phyloP scores from a whole-genome alignment of 176 grass and related monocot genomes.

The Eragrostis nindensis region DNA sequence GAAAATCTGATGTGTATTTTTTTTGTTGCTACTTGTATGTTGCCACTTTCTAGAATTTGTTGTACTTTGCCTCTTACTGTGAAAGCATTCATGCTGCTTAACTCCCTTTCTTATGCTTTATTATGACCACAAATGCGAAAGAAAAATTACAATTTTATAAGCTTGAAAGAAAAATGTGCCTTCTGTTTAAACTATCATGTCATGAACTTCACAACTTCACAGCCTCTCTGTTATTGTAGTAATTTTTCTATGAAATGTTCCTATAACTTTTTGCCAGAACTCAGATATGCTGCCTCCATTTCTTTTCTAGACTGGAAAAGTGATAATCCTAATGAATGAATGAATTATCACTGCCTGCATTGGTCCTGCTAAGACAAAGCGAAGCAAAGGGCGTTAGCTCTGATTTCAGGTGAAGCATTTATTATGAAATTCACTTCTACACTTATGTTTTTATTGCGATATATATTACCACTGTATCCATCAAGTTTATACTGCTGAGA shows the following conservation, averaged over 20 bases:
- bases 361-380: slow-evolving; percentile 14
- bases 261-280: background rate
- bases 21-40: background rate
- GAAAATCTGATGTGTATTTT: slow-evolving; percentile 7
- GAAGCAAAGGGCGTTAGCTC: background rate
- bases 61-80: slow-evolving; percentile 11
- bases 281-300: slow-evolving; percentile 10
- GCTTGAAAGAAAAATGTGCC: background rate
- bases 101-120: background rate
- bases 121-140: background rate
- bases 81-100: background rate
- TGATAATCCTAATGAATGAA: slow-evolving; percentile 23
- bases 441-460: slow-evolving; percentile 21
- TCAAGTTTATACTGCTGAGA: background rate
- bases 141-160: background rate
- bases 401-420: slow-evolving; percentile 39
- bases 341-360: slow-evolving; percentile 14
- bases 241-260: background rate
- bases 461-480: slow-evolving; percentile 2
- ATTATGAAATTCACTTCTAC: background rate
- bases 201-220: background rate
- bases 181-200: background rate
- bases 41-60: background rate
- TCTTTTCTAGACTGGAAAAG: slow-evolving; percentile 24
- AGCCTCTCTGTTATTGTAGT: background rate